Evolutionary conservation across 2,329 filamentous ascomycete species (phyloP).

Genomic region (Trichoderma koningii): DNA sequence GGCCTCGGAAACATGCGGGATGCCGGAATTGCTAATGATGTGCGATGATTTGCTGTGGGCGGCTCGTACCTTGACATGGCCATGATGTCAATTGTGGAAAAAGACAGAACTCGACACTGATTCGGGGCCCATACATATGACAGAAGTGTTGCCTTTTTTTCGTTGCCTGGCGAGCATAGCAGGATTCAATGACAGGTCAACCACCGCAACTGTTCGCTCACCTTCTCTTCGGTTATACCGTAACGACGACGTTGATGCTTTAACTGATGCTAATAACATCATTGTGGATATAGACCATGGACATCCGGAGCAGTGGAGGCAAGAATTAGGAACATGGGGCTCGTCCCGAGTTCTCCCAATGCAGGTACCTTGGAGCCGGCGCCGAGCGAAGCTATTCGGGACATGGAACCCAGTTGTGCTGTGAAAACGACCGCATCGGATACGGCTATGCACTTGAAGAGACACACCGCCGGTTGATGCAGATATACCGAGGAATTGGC

Average conservation of each 20-base stretch:
- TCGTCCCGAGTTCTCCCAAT: constrained; percentile 22
- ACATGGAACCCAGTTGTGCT: not conserved
- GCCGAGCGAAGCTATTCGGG: constrained; percentile 5
- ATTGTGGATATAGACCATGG: not conserved
- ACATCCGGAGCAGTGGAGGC: not conserved
- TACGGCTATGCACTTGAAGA: too few species aligned
- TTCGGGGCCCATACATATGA: too few species aligned
- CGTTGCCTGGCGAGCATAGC: too few species aligned
- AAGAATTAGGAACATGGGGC: not conserved
- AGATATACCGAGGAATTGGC: too few species aligned
- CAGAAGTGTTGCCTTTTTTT: too few species aligned
- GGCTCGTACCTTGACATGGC: too few species aligned
- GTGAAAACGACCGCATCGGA: not conserved
- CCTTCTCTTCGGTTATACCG: not conserved
- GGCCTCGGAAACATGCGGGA: constrained; percentile 41
- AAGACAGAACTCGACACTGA: too few species aligned
- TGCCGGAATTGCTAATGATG: constrained; percentile 22
- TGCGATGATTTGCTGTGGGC: not conserved
- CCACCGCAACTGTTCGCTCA: too few species aligned
- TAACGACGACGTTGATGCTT: too few species aligned
- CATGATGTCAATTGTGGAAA: too few species aligned
- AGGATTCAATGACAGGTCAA: too few species aligned
- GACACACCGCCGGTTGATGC: constrained; percentile 5
- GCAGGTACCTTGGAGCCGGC: constrained; percentile 17
- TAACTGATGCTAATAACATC: not conserved